These are phyloP conservation scores for Penicillium robsamsonii DNA, from an alignment of 495 filamentous ascomycete genomes.

Conservation along the genomic window DNA sequence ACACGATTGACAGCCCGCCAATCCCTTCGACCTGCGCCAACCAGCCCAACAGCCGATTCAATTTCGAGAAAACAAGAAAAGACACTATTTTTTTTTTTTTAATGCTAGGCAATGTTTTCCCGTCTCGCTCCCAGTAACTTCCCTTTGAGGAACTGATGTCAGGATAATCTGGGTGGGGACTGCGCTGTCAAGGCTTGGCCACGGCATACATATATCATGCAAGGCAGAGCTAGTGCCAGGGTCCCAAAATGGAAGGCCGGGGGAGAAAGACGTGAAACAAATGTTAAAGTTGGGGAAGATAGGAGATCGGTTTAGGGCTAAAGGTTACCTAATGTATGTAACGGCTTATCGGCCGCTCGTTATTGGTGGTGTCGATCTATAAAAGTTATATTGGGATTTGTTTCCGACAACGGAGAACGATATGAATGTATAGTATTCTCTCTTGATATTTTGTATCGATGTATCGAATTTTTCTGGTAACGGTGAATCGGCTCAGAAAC, in stretches of 20 bases:
- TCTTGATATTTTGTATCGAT: neutral
- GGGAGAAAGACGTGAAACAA: slow-evolving; percentile 17
- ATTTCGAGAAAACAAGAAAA: neutral
- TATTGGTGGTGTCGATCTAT: slow-evolving; percentile 16
- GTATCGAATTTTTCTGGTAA: neutral
- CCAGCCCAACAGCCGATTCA: neutral
- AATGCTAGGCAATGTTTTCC: neutral
- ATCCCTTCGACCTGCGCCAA: neutral
- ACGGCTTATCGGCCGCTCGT: slow-evolving; percentile 12
- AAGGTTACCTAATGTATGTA: neutral
- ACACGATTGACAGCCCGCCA: slow-evolving; percentile 5
- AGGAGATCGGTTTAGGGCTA: slow-evolving; percentile 1
- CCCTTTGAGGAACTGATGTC: slow-evolving; percentile 11
- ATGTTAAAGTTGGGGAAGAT: slow-evolving; percentile 3
- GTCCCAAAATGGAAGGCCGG: slow-evolving; percentile 31
- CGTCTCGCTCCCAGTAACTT: slow-evolving; percentile 13
- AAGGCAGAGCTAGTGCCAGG: neutral
- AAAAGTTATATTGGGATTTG: neutral
- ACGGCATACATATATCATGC: slow-evolving; percentile 6
- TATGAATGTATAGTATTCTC: neutral
- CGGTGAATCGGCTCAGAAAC: neutral
- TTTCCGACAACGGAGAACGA: slow-evolving; percentile 13
- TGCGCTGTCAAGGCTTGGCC: neutral
- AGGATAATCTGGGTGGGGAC: neutral
- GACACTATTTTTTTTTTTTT: neutral